A percentile compares a stretch with the other conserved stretches of the same genome.
Conservation (phyloP, 2,329 filamentous ascomycete species). For the Claviceps quebecensis region DNA sequence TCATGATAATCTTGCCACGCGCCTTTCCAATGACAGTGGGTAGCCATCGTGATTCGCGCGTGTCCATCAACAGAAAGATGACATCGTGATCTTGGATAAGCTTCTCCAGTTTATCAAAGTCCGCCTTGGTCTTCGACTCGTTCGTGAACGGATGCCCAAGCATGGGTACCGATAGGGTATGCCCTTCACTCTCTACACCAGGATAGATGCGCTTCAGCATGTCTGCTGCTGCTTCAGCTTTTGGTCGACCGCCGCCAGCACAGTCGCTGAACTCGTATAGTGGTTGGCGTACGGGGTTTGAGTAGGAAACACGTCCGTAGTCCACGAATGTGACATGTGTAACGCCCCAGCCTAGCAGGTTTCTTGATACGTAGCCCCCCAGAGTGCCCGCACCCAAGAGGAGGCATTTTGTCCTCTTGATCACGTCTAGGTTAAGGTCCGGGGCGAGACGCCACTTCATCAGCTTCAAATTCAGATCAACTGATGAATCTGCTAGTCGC, state of each 20-base stretch:
- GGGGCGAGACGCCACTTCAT: constrained; percentile 98
- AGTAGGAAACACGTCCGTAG: constrained; percentile 85
- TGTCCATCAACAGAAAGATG: constrained; percentile 95
- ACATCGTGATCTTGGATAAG: constrained; percentile 78
- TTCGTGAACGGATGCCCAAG: constrained; percentile 78
- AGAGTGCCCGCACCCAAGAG: constrained; percentile 85
- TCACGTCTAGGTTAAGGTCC: constrained; percentile 69
- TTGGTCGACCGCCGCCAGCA: constrained; percentile 66
- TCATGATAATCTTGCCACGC: constrained; percentile 87
- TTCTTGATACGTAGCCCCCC: constrained; percentile 84
- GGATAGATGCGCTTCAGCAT: constrained; percentile 79
- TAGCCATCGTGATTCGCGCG: constrained; percentile 84
- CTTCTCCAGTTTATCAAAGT: constrained; percentile 61
- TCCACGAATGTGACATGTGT: constrained; percentile 92
- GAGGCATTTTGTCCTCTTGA: constrained; percentile 82
- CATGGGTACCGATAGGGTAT: constrained; percentile 85
- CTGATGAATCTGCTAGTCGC: constrained; percentile 78
- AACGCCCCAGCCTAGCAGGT: constrained; percentile 90
- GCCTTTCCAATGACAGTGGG: constrained; percentile 94
- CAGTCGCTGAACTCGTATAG: constrained; percentile 87
- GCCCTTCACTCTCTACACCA: constrained; percentile 67
- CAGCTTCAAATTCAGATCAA: constrained; percentile 90
- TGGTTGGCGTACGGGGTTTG: constrained; percentile 89
- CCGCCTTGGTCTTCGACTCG: constrained; percentile 49
- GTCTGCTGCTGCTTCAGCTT: constrained; percentile 68